Evolutionary conservation across 805 yeast species (phyloP).

Genomic region (Yamadazyma scolyti): DNA sequence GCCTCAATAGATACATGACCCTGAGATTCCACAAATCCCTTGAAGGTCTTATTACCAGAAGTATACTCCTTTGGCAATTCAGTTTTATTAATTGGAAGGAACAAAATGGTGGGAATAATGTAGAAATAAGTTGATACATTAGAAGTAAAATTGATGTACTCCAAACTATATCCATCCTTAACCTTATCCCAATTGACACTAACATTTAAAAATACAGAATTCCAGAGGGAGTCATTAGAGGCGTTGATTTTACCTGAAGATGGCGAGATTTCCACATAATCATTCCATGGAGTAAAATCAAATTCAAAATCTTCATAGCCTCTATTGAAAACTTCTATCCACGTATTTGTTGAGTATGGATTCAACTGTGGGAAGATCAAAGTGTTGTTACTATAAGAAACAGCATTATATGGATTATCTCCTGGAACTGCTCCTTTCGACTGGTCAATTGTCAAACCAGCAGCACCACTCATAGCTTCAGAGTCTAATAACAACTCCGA

Average conservation of each 20-base stretch:
- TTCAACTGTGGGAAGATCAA: constrained; percentile 12
- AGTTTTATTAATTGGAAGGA: constrained; percentile 12
- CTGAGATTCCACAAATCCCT: constrained; percentile 14
- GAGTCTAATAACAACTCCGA: constrained; percentile 6
- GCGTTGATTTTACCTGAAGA: constrained; percentile 10
- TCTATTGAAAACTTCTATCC: constrained; percentile 14
- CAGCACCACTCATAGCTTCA: constrained; percentile 10
- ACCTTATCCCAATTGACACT: constrained; percentile 14
- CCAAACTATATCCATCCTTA: constrained; percentile 11
- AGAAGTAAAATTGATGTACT: constrained; percentile 11
- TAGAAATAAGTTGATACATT: constrained; percentile 8
- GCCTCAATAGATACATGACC: constrained; percentile 15
- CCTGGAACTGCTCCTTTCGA: constrained; percentile 15
- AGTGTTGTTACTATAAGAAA: constrained; percentile 13
- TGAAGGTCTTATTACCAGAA: constrained; percentile 1
- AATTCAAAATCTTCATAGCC: constrained; percentile 15
- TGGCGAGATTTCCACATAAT: constrained; percentile 10
- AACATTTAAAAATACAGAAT: constrained; percentile 12
- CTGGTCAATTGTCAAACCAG: constrained; percentile 12
- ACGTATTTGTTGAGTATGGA: constrained; percentile 12
- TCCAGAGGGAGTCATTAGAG: constrained; percentile 13
- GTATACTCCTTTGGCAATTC: constrained; percentile 3
- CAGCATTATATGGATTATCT: constrained; percentile 12
- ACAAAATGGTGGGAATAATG: constrained; percentile 8
- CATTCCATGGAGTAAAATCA: constrained; percentile 10